These are phyloP conservation scores for Nidula niveotomentosa DNA, from an alignment of 1,284 basidiomycete genomes.

Conservation along the genomic window DNA sequence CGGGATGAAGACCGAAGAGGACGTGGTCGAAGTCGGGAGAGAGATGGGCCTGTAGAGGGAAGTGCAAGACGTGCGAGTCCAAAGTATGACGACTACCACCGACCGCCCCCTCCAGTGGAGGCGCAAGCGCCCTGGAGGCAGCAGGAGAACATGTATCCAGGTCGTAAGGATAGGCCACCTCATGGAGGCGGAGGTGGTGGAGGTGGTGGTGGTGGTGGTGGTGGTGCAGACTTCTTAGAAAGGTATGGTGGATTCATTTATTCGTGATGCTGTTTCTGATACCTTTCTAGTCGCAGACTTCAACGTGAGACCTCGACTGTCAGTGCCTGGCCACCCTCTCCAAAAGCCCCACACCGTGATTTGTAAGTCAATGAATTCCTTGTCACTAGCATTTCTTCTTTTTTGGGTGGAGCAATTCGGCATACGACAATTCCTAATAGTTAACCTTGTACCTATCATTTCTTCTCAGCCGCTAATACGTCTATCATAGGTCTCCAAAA, in stretches of 20 bases:
- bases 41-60: constrained; percentile 5
- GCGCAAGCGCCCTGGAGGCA: constrained; percentile 42
- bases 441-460: not conserved
- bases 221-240: constrained; percentile 53
- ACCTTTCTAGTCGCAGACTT: constrained; percentile 61
- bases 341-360: constrained; percentile 60
- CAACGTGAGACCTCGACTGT: constrained; percentile 67
- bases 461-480: not conserved
- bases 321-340: constrained; percentile 86
- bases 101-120: constrained; percentile 25
- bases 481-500: constrained; percentile 45
- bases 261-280: not conserved
- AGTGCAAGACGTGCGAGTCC: constrained; percentile 38
- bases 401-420: not conserved
- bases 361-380: constrained; percentile 43
- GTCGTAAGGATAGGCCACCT: constrained; percentile 20
- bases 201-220: constrained; percentile 33
- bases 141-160: constrained; percentile 51
- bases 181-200: constrained; percentile 12
- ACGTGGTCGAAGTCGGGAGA: constrained; percentile 16
- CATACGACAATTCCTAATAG: not conserved
- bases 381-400: not conserved
- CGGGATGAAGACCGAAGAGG: not conserved
- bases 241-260: constrained; percentile 35
- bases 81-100: constrained; percentile 44